Percentiles rank a stretch among this genome's conserved stretches.
Conservation (phyloP, 2,329 filamentous ascomycete genomes). For the Epichloe gansuensis region DNA sequence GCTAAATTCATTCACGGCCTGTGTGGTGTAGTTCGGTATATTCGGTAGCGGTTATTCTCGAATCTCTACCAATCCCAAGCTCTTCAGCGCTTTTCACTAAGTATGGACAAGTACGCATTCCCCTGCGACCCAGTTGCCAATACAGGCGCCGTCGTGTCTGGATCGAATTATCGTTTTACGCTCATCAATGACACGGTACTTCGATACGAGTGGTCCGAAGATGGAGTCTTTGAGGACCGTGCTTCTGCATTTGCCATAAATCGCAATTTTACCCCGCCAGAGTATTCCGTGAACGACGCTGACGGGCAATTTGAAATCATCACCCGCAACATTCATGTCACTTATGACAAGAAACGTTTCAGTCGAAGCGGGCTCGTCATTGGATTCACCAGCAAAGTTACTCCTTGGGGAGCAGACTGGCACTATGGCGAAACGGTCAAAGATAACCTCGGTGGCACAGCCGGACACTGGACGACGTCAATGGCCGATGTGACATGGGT, state of each 20-base stretch:
- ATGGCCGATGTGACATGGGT: conserved; percentile 38
- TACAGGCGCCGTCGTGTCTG: conserved; percentile 1
- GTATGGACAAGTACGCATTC: conserved; percentile 3
- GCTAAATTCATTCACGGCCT: too few species aligned
- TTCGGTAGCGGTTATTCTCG: too few species aligned
- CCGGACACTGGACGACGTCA: conserved; percentile 41
- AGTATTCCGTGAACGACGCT: conserved; percentile 35
- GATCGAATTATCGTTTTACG: conserved; percentile 42
- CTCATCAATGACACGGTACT: conserved; percentile 43
- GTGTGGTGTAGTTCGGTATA: too few species aligned
- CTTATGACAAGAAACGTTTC: conserved; percentile 46
- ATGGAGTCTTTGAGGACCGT: conserved; percentile 48
- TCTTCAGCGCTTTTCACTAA: too few species aligned
- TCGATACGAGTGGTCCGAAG: conserved; percentile 49
- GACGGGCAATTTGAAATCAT: conserved; percentile 39
- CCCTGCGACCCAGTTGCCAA: conserved; percentile 3
- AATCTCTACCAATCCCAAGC: too few species aligned
- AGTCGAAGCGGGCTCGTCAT: conserved; percentile 35
- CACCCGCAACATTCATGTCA: conserved; percentile 40
- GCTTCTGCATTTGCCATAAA: conserved; percentile 48
- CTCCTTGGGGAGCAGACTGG: conserved; percentile 18
- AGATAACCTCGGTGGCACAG: conserved; percentile 33
- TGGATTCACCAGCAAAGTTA: conserved; percentile 27
- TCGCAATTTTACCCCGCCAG: conserved; percentile 24
- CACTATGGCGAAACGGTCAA: conserved; percentile 33